phyloP scores from a whole-genome alignment of 2,329 filamentous ascomycete genomes.

The Cadophora sp. region DNA sequence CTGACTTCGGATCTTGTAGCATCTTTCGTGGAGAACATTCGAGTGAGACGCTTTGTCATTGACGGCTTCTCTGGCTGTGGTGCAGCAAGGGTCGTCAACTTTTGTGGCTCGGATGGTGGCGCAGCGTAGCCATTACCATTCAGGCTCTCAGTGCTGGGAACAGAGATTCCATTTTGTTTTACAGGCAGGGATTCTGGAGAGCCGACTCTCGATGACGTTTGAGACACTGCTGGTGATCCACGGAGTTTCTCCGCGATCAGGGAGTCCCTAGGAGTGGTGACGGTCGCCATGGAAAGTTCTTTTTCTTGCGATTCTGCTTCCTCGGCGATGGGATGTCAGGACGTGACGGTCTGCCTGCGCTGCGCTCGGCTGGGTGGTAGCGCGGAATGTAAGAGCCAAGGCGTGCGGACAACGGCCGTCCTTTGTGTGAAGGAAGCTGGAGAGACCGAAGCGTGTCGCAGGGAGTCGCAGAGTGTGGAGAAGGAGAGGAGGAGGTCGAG shows the following conservation, averaged over 20 bases:
- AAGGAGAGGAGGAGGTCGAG: not conserved
- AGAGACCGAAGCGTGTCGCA: not conserved
- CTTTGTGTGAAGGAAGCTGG: conserved; percentile 6
- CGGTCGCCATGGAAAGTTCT: conserved; percentile 38
- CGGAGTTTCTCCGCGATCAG: conserved; percentile 32
- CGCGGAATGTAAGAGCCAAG: conserved; percentile 9
- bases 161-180: conserved; percentile 33
- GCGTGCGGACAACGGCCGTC: conserved; percentile 7
- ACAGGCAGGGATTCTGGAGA: conserved; percentile 38
- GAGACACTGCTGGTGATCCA: conserved; percentile 38
- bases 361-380: conserved; percentile 15
- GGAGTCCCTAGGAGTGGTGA: conserved; percentile 36
- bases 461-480: not conserved
- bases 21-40: conserved; percentile 70
- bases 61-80: conserved; percentile 57
- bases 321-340: conserved; percentile 8
- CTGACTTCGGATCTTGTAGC: conserved; percentile 40
- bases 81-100: conserved; percentile 30
- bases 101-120: conserved; percentile 41
- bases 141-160: conserved; percentile 40
- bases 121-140: conserved; percentile 40
- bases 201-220: conserved; percentile 36
- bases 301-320: conserved; percentile 3
- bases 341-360: not conserved
- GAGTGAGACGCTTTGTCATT: conserved; percentile 68